A percentile compares a stretch with the other conserved stretches of the same genome.
These are phyloP conservation scores for Petrea volubilis DNA, from an alignment of 257 asterid species.

Conservation along the genomic window DNA sequence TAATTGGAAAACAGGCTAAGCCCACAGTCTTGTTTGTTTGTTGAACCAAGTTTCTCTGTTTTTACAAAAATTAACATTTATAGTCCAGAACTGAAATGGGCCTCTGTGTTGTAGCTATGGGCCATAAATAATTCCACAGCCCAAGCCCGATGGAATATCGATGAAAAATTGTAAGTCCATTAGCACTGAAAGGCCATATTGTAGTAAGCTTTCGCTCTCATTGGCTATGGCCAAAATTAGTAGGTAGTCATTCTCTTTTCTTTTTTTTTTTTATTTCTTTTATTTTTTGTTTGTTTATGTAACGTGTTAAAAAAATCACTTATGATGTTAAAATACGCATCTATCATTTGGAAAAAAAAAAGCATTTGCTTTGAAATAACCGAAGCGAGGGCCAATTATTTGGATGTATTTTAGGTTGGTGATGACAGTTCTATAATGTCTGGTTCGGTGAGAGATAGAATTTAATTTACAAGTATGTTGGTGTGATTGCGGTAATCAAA, in stretches of 20 bases:
- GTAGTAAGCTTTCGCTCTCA: not conserved
- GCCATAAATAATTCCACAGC: no score
- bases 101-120: not conserved
- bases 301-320: not conserved
- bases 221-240: not conserved
- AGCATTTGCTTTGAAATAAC: not conserved
- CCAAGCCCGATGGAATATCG: not conserved
- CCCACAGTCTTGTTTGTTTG: not conserved
- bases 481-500: no score
- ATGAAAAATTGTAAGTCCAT: not conserved
- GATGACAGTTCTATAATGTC: no score
- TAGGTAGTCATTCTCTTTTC: not conserved
- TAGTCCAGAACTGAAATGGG: not conserved
- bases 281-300: not conserved
- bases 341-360: not conserved
- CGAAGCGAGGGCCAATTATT: not conserved
- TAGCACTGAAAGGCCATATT: not conserved
- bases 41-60: no score
- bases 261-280: not conserved
- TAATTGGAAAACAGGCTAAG: not conserved
- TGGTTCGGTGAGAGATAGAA: no score
- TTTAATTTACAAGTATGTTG: no score
- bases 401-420: no score
- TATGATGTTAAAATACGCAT: not conserved
- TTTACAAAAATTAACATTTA: no score